phyloP scores from a whole-genome alignment of 164 flowering plant species.

The Vitis labrusca region DNA sequence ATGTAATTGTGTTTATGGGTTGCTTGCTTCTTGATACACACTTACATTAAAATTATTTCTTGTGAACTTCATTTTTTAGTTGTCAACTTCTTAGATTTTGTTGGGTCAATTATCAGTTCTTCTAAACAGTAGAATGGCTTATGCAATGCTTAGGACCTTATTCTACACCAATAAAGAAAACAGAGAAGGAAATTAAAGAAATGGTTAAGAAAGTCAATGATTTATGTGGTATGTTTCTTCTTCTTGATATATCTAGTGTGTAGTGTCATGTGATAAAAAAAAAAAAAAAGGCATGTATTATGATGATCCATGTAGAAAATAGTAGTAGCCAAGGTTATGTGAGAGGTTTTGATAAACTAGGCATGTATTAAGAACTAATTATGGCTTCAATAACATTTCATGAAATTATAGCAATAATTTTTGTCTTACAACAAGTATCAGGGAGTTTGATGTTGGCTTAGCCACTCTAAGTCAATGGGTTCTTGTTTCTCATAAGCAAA shows the following conservation, averaged over 20 bases:
- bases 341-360: too few relatives aligned
- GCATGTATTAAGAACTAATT: not conserved
- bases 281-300: too few relatives aligned
- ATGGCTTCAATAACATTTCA: not conserved
- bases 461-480: slow-evolving; percentile 99
- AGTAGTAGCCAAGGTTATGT: too few relatives aligned
- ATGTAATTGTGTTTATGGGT: too few relatives aligned
- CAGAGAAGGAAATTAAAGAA: slow-evolving; percentile 91
- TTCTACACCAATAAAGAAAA: slow-evolving; percentile 74
- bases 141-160: slow-evolving; percentile 93
- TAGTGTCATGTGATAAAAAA: too few relatives aligned
- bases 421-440: slow-evolving; percentile 54
- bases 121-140: not conserved
- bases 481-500: slow-evolving; percentile 97
- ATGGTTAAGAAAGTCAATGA: slow-evolving; percentile 94
- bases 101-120: not conserved
- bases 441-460: slow-evolving; percentile 96
- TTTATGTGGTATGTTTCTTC: slow-evolving; percentile 66
- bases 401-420: not conserved
- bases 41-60: too few relatives aligned
- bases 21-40: too few relatives aligned
- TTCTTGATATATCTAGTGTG: not conserved
- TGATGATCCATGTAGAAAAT: too few relatives aligned
- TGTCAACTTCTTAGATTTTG: not conserved
- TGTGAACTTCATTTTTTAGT: too few relatives aligned